Conservation (phyloP, 2,329 filamentous ascomycete genomes). For the Didymellaceae sp. region DNA sequence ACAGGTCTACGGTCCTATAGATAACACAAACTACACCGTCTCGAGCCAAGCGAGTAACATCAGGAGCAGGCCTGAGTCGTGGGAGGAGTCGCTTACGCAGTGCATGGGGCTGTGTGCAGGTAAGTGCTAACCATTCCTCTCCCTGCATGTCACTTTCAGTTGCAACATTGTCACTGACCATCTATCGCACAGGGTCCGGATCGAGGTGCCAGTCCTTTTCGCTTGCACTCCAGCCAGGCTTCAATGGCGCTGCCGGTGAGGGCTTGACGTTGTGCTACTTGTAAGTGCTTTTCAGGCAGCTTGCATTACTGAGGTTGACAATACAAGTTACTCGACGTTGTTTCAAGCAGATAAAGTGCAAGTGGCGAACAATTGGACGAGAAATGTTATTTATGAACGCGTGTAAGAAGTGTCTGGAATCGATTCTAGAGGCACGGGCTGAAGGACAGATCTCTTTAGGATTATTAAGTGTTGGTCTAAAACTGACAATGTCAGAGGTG, state of each 20-base stretch:
- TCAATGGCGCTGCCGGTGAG: neutral
- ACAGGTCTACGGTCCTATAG: neutral
- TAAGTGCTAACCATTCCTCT: neutral
- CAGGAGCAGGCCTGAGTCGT: conserved; percentile 2
- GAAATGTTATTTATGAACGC: neutral
- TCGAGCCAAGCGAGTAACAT: neutral
- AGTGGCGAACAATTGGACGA: neutral
- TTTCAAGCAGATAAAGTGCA: neutral
- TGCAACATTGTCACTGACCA: neutral
- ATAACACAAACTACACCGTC: neutral
- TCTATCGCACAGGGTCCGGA: neutral
- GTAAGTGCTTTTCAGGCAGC: neutral
- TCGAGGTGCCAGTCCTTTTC: conserved; percentile 2
- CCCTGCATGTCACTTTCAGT: neutral
- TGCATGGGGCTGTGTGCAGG: neutral
- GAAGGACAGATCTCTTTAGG: too few relatives aligned
- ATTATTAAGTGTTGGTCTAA: too few relatives aligned
- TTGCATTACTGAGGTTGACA: neutral
- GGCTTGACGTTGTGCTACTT: conserved; percentile 2
- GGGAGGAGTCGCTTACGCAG: neutral
- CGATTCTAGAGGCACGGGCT: too few relatives aligned
- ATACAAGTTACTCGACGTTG: neutral
- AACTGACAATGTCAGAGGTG: too few relatives aligned
- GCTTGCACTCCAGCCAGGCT: neutral
- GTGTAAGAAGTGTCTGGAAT: neutral